Evolutionary conservation across 2,329 filamentous ascomycete genomes (phyloP).

Genomic region (Chaetomiaceae sp.): DNA sequence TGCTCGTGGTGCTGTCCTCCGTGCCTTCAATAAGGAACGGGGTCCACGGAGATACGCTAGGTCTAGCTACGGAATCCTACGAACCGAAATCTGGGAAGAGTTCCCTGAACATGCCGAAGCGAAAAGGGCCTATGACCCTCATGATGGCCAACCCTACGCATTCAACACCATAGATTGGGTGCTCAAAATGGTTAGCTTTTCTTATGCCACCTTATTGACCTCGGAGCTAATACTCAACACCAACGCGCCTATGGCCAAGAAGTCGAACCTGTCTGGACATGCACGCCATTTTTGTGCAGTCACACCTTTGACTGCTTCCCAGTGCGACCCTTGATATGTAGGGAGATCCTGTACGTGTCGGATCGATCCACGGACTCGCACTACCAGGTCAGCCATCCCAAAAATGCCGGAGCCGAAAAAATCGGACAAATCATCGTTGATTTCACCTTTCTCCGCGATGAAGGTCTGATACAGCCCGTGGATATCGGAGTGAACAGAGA

Average conservation of each 20-base stretch:
- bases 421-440: constrained; percentile 28
- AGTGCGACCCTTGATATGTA: constrained; percentile 16
- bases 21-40: constrained; percentile 28
- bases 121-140: constrained; percentile 7
- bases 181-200: constrained; percentile 19
- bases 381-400: constrained; percentile 19
- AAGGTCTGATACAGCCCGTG: constrained; percentile 19
- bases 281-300: constrained; percentile 4
- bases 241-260: constrained; percentile 6
- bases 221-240: background rate
- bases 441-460: constrained; percentile 25
- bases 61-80: constrained; percentile 30
- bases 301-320: constrained; percentile 15
- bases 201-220: background rate
- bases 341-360: constrained; percentile 22
- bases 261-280: constrained; percentile 15
- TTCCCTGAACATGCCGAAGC: constrained; percentile 12
- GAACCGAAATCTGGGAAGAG: constrained; percentile 18
- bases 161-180: constrained; percentile 26
- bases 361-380: constrained; percentile 19
- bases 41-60: constrained; percentile 26
- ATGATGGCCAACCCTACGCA: constrained; percentile 23
- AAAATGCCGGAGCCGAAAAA: constrained; percentile 22
- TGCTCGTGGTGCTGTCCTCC: constrained; percentile 29
- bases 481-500: constrained; percentile 1